phyloP scores from a whole-genome alignment of 1,284 basidiomycete genomes.

The Vanrija pseudolonga region DNA sequence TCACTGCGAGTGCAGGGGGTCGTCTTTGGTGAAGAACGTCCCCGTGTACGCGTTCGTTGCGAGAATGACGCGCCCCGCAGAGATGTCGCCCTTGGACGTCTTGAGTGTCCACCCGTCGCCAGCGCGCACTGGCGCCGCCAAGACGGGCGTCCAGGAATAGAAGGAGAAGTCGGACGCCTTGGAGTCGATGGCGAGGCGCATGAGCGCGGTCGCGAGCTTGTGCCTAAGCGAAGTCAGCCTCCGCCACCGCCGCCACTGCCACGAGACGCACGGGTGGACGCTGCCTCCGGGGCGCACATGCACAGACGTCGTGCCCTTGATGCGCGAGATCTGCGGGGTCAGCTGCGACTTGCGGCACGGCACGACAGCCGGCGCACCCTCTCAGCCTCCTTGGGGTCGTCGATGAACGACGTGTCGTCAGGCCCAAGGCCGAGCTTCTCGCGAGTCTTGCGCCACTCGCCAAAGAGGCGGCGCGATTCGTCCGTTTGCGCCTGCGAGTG shows the following conservation, averaged over 20 bases:
- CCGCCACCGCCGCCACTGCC: too few species aligned
- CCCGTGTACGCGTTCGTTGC: constrained; percentile 33
- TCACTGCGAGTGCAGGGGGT: constrained; percentile 3
- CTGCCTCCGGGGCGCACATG: constrained; percentile 22
- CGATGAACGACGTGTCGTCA: constrained; percentile 23
- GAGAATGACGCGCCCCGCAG: constrained; percentile 20
- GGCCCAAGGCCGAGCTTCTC: constrained; percentile 11
- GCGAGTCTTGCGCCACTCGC: constrained; percentile 19
- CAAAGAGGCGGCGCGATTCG: constrained; percentile 9
- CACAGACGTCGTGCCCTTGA: constrained; percentile 18
- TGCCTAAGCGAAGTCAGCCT: constrained; percentile 10
- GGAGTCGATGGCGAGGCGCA: constrained; percentile 19
- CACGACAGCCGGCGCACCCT: constrained; percentile 10
- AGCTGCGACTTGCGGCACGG: too few species aligned
- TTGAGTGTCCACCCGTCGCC: constrained; percentile 11
- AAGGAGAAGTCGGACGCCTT: constrained; percentile 12
- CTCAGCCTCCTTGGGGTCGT: constrained; percentile 29
- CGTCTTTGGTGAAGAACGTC: constrained; percentile 20
- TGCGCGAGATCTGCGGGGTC: constrained; percentile 7
- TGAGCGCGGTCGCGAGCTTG: constrained; percentile 28
- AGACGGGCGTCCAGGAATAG: constrained; percentile 28
- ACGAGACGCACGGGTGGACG: constrained; percentile 22
- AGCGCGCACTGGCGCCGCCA: neutral
- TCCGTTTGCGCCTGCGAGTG: constrained; percentile 14
- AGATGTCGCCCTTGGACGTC: constrained; percentile 20